phyloP scores from a whole-genome alignment of 2,329 filamentous ascomycete genomes.

The Phaeosphaeria sp. region DNA sequence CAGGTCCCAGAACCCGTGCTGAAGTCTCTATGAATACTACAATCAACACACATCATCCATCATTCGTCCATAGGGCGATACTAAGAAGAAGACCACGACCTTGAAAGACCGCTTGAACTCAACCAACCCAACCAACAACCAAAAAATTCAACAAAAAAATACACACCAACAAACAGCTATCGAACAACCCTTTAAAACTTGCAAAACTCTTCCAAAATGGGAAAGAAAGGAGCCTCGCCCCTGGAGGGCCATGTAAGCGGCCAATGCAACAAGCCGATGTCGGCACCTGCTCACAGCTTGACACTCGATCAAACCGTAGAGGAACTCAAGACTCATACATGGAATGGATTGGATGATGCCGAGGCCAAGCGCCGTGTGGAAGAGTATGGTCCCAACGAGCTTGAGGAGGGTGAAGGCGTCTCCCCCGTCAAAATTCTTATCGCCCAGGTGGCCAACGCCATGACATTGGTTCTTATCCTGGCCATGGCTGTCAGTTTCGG shows the following conservation, averaged over 20 bases:
- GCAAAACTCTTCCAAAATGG: conserved; percentile 22
- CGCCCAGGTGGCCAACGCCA: conserved; percentile 77
- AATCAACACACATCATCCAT: conserved; percentile 22
- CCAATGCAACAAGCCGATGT: conserved; percentile 59
- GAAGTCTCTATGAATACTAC: conserved; percentile 32
- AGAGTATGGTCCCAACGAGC: conserved; percentile 71
- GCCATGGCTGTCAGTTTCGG: conserved; percentile 58
- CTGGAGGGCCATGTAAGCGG: conserved; percentile 45
- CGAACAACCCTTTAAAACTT: not conserved
- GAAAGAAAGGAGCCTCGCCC: conserved; percentile 23
- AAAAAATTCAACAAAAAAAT: not conserved
- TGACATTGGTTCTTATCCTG: conserved; percentile 70
- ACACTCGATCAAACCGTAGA: conserved; percentile 58
- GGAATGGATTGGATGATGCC: conserved; percentile 68
- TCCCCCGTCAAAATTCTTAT: conserved; percentile 75
- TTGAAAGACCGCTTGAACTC: conserved; percentile 1
- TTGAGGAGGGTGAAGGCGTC: conserved; percentile 72
- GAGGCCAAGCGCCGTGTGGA: conserved; percentile 67
- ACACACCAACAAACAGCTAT: not conserved
- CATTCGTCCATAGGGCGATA: conserved; percentile 35
- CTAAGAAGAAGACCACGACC: conserved; percentile 21
- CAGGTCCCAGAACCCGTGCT: conserved; percentile 30
- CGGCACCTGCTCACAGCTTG: conserved; percentile 68
- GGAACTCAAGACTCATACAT: conserved; percentile 67
- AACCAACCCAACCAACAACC: not conserved